phyloP scores from a whole-genome alignment of 2,329 filamentous ascomycete species.

The Epichloe sp. region DNA sequence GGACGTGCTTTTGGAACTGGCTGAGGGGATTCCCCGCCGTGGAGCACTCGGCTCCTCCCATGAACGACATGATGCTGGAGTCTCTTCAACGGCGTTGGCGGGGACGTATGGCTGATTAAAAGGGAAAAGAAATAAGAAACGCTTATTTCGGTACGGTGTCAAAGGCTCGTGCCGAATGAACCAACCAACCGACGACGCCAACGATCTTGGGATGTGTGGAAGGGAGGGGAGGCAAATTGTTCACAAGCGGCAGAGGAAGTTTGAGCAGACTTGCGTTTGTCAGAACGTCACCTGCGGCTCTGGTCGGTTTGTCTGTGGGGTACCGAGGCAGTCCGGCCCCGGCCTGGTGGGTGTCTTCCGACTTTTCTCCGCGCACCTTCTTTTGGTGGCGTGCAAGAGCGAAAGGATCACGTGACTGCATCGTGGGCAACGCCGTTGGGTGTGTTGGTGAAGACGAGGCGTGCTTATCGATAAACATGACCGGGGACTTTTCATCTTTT shows the following conservation, averaged over 20 bases:
- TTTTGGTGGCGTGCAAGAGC: no score
- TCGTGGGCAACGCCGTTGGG: conserved; percentile 9
- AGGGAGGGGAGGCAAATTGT: neutral
- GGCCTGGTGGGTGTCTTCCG: neutral
- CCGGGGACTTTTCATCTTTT: conserved; percentile 11
- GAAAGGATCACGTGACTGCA: conserved; percentile 22
- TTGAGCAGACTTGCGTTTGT: conserved; percentile 1
- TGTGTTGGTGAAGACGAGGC: neutral
- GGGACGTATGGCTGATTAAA: neutral
- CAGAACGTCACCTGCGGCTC: conserved; percentile 9
- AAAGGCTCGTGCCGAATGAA: neutral
- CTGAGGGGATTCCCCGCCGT: conserved; percentile 93
- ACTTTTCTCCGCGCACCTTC: no score
- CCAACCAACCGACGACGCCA: neutral
- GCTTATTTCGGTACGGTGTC: neutral
- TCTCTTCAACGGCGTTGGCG: neutral
- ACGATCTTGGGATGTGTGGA: neutral
- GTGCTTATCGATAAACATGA: conserved; percentile 22
- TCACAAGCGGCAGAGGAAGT: neutral
- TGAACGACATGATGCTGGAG: conserved; percentile 65
- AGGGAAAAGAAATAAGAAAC: neutral
- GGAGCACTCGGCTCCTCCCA: conserved; percentile 91
- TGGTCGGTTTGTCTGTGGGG: conserved; percentile 8
- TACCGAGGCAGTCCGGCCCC: conserved; percentile 11
- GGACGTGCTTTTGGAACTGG: conserved; percentile 94